Evolutionary conservation across 192 early-diverging fungal genomes (phyloP).

Genomic region (Gamsiella multidivaricata): DNA sequence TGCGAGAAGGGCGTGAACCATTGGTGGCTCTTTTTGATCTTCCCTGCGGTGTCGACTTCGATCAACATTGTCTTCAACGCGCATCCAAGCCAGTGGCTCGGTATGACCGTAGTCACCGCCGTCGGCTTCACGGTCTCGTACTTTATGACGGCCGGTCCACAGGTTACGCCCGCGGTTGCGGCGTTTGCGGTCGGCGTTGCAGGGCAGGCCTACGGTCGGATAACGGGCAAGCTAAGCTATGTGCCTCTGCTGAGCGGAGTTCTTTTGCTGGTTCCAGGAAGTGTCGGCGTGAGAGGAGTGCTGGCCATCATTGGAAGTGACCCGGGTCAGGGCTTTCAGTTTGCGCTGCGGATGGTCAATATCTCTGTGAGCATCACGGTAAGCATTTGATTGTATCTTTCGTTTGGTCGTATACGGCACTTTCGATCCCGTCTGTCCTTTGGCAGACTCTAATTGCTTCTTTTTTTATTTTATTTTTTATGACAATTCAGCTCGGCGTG

Average conservation of each 20-base stretch:
- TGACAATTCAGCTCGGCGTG: constrained; percentile 25
- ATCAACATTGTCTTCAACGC: constrained; percentile 70
- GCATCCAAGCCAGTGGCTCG: constrained; percentile 70
- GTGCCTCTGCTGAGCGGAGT: constrained; percentile 86
- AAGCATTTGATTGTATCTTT: constrained; percentile 34
- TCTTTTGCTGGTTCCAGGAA: constrained; percentile 84
- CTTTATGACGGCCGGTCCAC: constrained; percentile 67
- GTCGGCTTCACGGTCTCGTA: constrained; percentile 76
- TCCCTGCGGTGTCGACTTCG: constrained; percentile 52
- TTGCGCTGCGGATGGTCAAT: constrained; percentile 67
- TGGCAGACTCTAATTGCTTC: not conserved
- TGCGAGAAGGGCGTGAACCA: constrained; percentile 36
- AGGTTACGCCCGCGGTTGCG: constrained; percentile 71
- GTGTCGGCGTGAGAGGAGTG: constrained; percentile 69
- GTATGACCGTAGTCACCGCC: constrained; percentile 74
- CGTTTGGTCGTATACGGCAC: not conserved
- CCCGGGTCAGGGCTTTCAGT: constrained; percentile 59
- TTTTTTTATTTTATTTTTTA: not conserved
- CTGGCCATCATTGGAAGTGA: constrained; percentile 71
- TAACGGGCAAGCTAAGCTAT: constrained; percentile 80
- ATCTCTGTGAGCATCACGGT: constrained; percentile 69
- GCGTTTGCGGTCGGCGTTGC: constrained; percentile 85
- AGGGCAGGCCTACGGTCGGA: constrained; percentile 79
- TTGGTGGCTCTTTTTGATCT: constrained; percentile 57
- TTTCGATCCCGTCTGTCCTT: too few species aligned